phyloP scores from a whole-genome alignment of 78 protist species.

The Chrysochromulina tobinii region DNA sequence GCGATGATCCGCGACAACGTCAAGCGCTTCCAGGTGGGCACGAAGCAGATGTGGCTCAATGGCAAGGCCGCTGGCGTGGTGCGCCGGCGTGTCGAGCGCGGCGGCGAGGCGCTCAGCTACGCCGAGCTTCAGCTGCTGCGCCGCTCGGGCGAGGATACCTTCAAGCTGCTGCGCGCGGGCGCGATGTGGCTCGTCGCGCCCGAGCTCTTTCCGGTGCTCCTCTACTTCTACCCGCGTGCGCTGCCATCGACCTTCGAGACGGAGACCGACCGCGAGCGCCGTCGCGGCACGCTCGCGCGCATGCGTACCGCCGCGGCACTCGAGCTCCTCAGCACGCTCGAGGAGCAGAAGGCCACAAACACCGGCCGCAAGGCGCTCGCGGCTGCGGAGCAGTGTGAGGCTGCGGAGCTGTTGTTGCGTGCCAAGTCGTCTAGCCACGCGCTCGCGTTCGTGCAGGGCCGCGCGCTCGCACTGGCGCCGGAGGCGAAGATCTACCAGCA shows the following conservation, averaged over 20 bases:
- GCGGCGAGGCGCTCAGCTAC: background rate
- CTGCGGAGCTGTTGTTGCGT: background rate
- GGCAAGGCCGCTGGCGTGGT: background rate
- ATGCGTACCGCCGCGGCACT: background rate
- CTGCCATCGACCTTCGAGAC: slow-evolving; percentile 13
- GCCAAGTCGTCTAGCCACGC: background rate
- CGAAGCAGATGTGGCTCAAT: background rate
- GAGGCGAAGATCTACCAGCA: background rate
- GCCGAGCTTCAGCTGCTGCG: background rate
- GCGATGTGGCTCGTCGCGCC: background rate
- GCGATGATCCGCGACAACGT: background rate
- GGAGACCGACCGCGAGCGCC: background rate
- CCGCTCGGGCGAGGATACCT: background rate
- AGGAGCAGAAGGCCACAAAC: background rate
- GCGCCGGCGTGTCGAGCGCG: background rate
- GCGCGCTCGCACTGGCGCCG: background rate
- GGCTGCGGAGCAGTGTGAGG: background rate
- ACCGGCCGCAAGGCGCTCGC: background rate
- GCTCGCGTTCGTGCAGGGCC: background rate
- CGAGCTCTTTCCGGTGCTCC: background rate
- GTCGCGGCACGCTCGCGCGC: background rate
- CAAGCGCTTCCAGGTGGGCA: background rate
- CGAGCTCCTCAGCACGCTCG: background rate
- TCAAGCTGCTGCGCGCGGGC: background rate
- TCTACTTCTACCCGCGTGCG: slow-evolving; percentile 6